Evolutionary conservation across 768 basidiomycete species (phyloP).

Genomic region (Termitomyces sp.): DNA sequence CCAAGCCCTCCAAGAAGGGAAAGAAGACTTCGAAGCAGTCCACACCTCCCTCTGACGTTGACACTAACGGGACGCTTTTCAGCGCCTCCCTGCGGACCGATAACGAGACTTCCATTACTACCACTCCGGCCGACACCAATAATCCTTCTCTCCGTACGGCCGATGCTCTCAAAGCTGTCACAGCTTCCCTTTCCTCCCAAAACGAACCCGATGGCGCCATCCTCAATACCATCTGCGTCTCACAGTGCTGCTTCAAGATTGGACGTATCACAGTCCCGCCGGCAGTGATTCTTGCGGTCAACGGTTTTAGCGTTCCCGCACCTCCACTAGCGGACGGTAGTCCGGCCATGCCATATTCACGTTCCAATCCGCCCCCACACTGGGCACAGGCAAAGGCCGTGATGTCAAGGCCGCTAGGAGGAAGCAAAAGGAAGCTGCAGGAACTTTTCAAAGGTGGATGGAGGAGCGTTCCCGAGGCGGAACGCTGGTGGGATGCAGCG

Average conservation of each 20-base stretch:
- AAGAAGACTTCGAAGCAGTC: slow-evolving; percentile 10
- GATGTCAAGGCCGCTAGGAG: slow-evolving; percentile 25
- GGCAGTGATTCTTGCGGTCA: slow-evolving; percentile 48
- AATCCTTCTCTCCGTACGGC: slow-evolving; percentile 18
- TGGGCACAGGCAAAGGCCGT: slow-evolving; percentile 35
- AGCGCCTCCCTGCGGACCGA: slow-evolving; percentile 29
- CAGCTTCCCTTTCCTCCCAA: slow-evolving; percentile 22
- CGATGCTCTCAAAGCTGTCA: slow-evolving; percentile 25
- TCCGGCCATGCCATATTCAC: slow-evolving; percentile 36
- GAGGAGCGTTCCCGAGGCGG: slow-evolving; percentile 48
- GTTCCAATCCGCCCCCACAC: slow-evolving; percentile 40
- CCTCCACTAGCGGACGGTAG: slow-evolving; percentile 10
- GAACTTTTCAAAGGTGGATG: slow-evolving; percentile 54
- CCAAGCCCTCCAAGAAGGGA: slow-evolving; percentile 36
- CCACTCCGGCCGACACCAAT: slow-evolving; percentile 12
- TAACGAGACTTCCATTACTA: slow-evolving; percentile 19
- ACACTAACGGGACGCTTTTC: slow-evolving; percentile 12
- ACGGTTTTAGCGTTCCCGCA: slow-evolving; percentile 44
- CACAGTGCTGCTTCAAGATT: slow-evolving; percentile 62
- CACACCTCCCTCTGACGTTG: slow-evolving; percentile 1
- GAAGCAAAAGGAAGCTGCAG: slow-evolving; percentile 33
- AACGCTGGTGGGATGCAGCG: slow-evolving; percentile 68
- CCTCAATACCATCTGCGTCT: slow-evolving; percentile 59
- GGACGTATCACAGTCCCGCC: slow-evolving; percentile 74
- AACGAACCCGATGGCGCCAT: slow-evolving; percentile 49